phyloP scores from a whole-genome alignment of 192 early-diverging fungal genomes.

The Rhizophagus clarus region DNA sequence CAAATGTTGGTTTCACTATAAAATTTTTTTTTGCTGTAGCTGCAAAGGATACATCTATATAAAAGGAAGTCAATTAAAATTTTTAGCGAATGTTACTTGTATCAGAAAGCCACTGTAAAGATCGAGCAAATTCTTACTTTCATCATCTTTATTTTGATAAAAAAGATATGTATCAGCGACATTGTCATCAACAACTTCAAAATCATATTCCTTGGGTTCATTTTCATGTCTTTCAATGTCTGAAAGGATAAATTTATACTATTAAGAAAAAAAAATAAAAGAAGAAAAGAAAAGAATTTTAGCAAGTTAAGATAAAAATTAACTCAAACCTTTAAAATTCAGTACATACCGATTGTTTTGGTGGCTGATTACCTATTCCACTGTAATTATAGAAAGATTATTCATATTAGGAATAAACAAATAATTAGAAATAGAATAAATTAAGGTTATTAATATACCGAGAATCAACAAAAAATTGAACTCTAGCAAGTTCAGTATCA shows the following conservation, averaged over 20 bases:
- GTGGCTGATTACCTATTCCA: slow-evolving; percentile 7
- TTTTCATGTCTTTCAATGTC: slow-evolving; percentile 57
- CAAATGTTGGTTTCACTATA: neutral
- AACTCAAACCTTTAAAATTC: neutral
- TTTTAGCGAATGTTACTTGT: neutral
- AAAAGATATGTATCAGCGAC: slow-evolving; percentile 70
- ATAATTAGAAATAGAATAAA: neutral
- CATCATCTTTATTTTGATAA: neutral
- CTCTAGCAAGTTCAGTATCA: neutral
- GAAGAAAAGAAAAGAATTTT: neutral
- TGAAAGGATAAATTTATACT: slow-evolving; percentile 64
- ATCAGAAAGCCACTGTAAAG: no score
- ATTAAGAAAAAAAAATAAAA: neutral
- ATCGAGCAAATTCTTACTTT: neutral
- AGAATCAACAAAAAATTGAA: slow-evolving; percentile 10
- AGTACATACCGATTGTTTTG: neutral
- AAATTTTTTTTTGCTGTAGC: slow-evolving; percentile 1
- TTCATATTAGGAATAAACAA: slow-evolving; percentile 4
- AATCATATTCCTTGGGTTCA: slow-evolving; percentile 83
- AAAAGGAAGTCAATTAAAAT: neutral
- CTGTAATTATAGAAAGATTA: neutral
- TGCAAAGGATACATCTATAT: neutral
- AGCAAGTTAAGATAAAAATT: neutral
- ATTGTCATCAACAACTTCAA: slow-evolving; percentile 68
- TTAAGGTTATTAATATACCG: neutral